phyloP scores from a whole-genome alignment of 176 grass and related monocot genomes.

The Carex pumila region DNA sequence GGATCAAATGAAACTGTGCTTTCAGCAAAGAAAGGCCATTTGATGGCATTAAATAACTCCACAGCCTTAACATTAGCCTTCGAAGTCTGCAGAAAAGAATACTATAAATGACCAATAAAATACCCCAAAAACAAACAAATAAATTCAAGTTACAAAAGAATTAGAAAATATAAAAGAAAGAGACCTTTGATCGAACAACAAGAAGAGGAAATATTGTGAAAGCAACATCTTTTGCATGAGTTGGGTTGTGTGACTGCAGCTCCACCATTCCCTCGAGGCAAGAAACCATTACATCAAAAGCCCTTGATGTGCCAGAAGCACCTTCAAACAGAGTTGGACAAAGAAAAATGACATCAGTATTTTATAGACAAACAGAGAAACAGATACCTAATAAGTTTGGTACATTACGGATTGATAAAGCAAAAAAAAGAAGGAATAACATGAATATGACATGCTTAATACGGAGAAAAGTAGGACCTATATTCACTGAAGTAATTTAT shows the following conservation, averaged over 20 bases:
- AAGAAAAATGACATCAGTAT: neutral
- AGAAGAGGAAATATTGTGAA: constrained; percentile 58
- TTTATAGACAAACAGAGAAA: neutral
- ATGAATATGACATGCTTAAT: neutral
- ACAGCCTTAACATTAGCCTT: constrained; percentile 78
- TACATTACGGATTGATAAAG: neutral
- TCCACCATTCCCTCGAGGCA: constrained; percentile 68
- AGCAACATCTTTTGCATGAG: constrained; percentile 62
- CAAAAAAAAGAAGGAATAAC: neutral
- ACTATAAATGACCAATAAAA: constrained; percentile 9
- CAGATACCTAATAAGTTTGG: neutral
- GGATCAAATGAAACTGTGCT: constrained; percentile 45
- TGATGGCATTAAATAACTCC: constrained; percentile 65
- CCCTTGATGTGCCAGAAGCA: constrained; percentile 55
- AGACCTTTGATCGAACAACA: constrained; percentile 74
- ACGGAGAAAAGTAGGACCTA: neutral
- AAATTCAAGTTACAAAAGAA: neutral
- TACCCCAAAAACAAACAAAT: constrained; percentile 4
- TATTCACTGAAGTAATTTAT: neutral
- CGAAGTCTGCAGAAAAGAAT: constrained; percentile 42
- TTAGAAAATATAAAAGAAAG: neutral
- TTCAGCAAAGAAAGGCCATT: constrained; percentile 58
- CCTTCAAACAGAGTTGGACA: constrained; percentile 37
- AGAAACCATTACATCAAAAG: constrained; percentile 71
- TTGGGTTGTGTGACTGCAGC: constrained; percentile 41